These are phyloP conservation scores for Elaeis guineensis DNA, from an alignment of 176 grass and related monocot genomes.

Conservation along the genomic window DNA sequence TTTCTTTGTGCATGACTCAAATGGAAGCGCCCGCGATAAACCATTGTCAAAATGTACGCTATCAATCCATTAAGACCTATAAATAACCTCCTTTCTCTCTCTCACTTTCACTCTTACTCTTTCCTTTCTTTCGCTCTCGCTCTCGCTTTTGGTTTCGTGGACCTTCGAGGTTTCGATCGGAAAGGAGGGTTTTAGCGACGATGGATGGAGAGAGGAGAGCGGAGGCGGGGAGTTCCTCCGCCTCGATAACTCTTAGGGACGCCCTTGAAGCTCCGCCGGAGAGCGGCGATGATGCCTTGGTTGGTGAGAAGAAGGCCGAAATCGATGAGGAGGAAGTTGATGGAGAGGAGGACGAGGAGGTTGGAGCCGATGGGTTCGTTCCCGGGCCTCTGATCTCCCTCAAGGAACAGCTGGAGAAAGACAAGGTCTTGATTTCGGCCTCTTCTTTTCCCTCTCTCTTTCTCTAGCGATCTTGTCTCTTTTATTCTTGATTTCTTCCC, in stretches of 20 bases:
- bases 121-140: not conserved
- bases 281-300: not conserved
- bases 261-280: not conserved
- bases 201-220: constrained; percentile 4
- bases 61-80: no score
- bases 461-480: not conserved
- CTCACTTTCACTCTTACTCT: no score
- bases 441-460: not conserved
- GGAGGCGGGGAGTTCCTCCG: constrained; percentile 18
- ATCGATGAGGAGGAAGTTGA: constrained; percentile 5
- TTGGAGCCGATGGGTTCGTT: constrained; percentile 22
- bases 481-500: not conserved
- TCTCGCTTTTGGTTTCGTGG: no score
- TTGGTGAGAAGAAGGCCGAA: not conserved
- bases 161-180: not conserved
- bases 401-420: constrained; percentile 43
- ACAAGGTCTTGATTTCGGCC: constrained; percentile 16
- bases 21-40: no score
- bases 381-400: constrained; percentile 36
- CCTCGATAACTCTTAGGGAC: not conserved
- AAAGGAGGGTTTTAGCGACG: not conserved
- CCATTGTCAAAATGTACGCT: no score
- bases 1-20: no score
- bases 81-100: not conserved
- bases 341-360: constrained; percentile 18